These are phyloP conservation scores for Epicoccum sorghinum DNA, from an alignment of 2,329 filamentous ascomycete species.

Conservation along the genomic window DNA sequence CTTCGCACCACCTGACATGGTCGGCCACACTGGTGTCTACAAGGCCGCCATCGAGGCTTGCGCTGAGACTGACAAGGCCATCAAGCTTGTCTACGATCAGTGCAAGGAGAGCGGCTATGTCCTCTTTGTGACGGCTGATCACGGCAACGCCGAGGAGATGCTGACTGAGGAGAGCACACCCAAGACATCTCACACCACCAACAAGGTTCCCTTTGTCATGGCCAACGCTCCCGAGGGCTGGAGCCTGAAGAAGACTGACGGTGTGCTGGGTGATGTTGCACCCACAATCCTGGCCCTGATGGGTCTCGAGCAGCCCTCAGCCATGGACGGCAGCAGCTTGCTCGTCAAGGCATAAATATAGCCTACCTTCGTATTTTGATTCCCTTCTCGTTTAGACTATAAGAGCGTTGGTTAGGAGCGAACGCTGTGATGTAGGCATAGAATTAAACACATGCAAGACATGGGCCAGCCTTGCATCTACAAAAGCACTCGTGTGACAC, in stretches of 20 bases:
- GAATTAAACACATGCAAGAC: conserved; percentile 5
- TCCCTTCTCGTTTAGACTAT: conserved; percentile 15
- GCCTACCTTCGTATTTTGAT: conserved; percentile 4
- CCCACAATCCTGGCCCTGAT: conserved; percentile 91
- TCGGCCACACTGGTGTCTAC: conserved; percentile 97
- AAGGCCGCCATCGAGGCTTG: conserved; percentile 88
- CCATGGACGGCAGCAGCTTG: conserved; percentile 89
- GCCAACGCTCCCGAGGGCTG: conserved; percentile 91
- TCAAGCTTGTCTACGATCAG: conserved; percentile 87
- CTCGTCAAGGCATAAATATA: conserved; percentile 69
- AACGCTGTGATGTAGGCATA: conserved; percentile 20
- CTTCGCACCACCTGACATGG: conserved; percentile 99
- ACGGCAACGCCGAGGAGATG: conserved; percentile 99
- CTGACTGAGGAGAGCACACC: conserved; percentile 93
- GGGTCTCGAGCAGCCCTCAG: conserved; percentile 86
- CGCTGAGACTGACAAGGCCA: conserved; percentile 88
- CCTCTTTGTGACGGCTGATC: conserved; percentile 94
- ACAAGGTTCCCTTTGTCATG: conserved; percentile 98
- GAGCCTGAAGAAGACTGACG: conserved; percentile 81
- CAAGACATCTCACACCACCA: conserved; percentile 97
- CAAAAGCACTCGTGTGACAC: not conserved
- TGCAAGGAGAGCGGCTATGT: conserved; percentile 94
- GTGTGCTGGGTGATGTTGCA: conserved; percentile 95
- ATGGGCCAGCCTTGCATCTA: not conserved
- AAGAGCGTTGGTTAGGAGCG: conserved; percentile 16